These are phyloP conservation scores for Erythrobasidium yunnanense DNA, from an alignment of 768 basidiomycete genomes.

Conservation along the genomic window DNA sequence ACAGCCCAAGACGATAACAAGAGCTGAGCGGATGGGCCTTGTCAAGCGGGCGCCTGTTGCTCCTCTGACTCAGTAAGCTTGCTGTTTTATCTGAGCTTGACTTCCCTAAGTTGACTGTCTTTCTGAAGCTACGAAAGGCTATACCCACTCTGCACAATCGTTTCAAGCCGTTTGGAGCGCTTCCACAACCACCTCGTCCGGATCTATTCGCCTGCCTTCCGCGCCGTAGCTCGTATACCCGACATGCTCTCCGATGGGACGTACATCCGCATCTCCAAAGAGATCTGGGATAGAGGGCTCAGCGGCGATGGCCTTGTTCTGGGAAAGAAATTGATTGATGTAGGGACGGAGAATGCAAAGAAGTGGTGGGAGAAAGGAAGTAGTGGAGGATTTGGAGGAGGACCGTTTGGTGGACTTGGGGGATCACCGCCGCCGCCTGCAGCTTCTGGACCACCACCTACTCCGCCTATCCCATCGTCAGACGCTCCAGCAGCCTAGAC, in stretches of 20 bases:
- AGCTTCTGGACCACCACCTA: too few species aligned
- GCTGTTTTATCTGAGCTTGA: background rate
- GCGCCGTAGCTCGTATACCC: conserved; percentile 5
- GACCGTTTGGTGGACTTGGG: too few species aligned
- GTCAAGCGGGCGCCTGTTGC: background rate
- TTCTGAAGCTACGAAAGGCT: background rate
- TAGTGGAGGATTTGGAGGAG: background rate
- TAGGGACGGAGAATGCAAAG: conserved; percentile 1
- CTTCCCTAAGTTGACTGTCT: background rate
- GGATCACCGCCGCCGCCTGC: too few species aligned
- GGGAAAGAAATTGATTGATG: conserved; percentile 1
- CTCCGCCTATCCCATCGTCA: too few species aligned
- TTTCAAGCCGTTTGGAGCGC: background rate
- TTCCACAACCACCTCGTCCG: conserved; percentile 16
- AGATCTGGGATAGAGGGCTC: conserved; percentile 11
- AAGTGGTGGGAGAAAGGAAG: background rate
- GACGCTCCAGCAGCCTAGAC: too few species aligned
- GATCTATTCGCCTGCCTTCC: conserved; percentile 8
- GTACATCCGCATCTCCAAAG: background rate
- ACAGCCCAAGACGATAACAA: conserved; percentile 1
- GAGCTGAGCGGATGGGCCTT: conserved; percentile 14
- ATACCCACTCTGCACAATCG: background rate
- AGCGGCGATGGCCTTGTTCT: conserved; percentile 15
- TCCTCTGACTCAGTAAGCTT: background rate
- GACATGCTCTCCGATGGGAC: conserved; percentile 5